Percentiles rank a stretch among this genome's conserved stretches.
phyloP scores from a whole-genome alignment of 495 filamentous ascomycete genomes.

The Penicillium bialowiezense region DNA sequence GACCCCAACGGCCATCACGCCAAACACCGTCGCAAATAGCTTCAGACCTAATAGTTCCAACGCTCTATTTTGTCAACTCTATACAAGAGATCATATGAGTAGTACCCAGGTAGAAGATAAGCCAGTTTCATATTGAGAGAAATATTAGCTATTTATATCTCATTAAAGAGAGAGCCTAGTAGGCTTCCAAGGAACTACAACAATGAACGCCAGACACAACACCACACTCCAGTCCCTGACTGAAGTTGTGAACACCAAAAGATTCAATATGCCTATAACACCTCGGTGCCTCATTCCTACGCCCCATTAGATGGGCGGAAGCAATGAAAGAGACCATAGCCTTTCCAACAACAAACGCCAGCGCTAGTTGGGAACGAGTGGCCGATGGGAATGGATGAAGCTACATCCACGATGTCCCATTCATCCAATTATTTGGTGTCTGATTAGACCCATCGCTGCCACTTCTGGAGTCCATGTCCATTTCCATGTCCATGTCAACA shows the following conservation, averaged over 20 bases:
- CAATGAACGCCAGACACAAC: conserved; percentile 3
- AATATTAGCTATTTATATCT: conserved; percentile 5
- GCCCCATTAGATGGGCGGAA: conserved; percentile 3
- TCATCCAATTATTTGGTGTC: conserved; percentile 11
- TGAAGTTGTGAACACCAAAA: neutral
- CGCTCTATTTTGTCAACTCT: too few relatives aligned
- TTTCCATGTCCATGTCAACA: conserved; percentile 45
- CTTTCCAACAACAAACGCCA: conserved; percentile 9
- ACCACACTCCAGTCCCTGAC: neutral
- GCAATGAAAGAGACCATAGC: neutral
- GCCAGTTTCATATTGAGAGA: too few relatives aligned
- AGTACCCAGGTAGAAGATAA: too few relatives aligned
- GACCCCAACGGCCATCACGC: neutral
- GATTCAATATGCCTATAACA: neutral
- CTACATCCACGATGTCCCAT: conserved; percentile 26
- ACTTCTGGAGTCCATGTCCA: conserved; percentile 36
- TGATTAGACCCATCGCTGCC: conserved; percentile 17
- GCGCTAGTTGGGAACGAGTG: neutral
- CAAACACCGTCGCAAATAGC: neutral
- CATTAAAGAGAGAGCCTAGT: conserved; percentile 4
- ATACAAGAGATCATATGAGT: too few relatives aligned
- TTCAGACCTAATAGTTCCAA: neutral
- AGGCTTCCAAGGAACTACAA: neutral
- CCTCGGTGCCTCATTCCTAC: neutral
- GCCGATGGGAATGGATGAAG: neutral